Base-by-base conservation (phyloP, 2,329 filamentous ascomycete species). In the Cladosporium sp. region DNA sequence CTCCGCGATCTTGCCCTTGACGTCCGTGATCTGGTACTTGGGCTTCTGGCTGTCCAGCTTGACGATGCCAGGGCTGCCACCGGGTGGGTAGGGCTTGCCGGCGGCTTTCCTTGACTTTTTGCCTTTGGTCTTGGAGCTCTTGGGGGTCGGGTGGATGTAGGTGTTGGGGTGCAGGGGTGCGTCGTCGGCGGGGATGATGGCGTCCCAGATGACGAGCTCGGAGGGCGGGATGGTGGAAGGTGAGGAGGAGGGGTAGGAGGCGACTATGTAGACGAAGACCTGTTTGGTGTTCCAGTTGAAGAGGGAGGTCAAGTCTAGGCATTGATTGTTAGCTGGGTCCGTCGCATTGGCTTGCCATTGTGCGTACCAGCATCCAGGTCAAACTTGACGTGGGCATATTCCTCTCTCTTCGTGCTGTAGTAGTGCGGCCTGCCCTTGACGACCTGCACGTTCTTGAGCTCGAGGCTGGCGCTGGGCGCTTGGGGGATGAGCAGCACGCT, bases 261-360 rank as follows among this genome's bases (percentile, higher is more conserved):
- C 94, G 64, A 92, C 94, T 66, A 99, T 89, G 82, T 97, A 99
- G 78, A 97, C 89, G 81, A 98, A 99, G 74, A 99, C 82, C 81
- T 98, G 92, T 80, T 99, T 99, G 23, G 96, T 99, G 84, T 99
- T 99, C 95, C 94, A 99, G 76, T 91, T 96, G 86, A 98, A 98
- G 72, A 99, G 91, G 51, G 90, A 90, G 67, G 88, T 90, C 67
- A 99, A 86, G 81, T 99, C 94, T 84, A 68, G 34, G 21, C 10
- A 34, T 32, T 48, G 21, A 7, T 10, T 23, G 67, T 65, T 26
- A 67, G 68, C 66, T n/a, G 34, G 13, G 54, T 48, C 26, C 18
- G 23, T 58, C 28, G 61, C 46, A 39, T 53, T 54, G 51, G 63
- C 36, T 54, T 43, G 36, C 32, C 30, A 34, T 32, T 30, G 23